phyloP scores from a whole-genome alignment of 805 yeast genomes.

The Nadsonia fulvescens region DNA sequence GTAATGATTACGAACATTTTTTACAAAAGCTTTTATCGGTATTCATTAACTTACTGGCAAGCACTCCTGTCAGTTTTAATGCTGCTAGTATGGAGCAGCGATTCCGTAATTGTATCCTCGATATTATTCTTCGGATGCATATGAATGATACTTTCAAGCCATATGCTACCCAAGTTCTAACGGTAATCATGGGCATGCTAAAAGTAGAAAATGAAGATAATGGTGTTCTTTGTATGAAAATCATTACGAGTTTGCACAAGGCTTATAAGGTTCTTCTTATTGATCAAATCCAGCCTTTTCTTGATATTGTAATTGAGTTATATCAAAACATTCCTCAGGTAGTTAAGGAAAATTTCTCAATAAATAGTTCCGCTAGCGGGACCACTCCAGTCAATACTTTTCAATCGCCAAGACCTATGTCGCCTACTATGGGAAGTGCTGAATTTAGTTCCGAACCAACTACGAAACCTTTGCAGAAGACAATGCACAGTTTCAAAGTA shows the following conservation, averaged over 20 bases:
- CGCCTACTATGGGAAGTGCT: slow-evolving; percentile 21
- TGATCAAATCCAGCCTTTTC: slow-evolving; percentile 62
- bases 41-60: slow-evolving; percentile 40
- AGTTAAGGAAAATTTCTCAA: slow-evolving; percentile 45
- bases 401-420: slow-evolving; percentile 22
- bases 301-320: slow-evolving; percentile 54
- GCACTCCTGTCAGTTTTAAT: slow-evolving; percentile 55
- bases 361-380: slow-evolving; percentile 8
- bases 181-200: slow-evolving; percentile 38
- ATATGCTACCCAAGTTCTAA: slow-evolving; percentile 42
- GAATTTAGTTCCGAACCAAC: slow-evolving; percentile 22
- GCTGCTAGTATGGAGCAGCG: slow-evolving; percentile 51
- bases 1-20: slow-evolving; percentile 67
- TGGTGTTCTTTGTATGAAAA: slow-evolving; percentile 80
- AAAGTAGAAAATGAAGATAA: slow-evolving; percentile 84
- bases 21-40: slow-evolving; percentile 53
- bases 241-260: slow-evolving; percentile 70
- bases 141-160: slow-evolving; percentile 69
- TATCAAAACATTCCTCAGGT: slow-evolving; percentile 66
- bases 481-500: slow-evolving; percentile 74
- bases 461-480: slow-evolving; percentile 37
- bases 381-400: slow-evolving; percentile 13
- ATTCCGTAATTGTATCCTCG: slow-evolving; percentile 57
- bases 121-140: slow-evolving; percentile 63
- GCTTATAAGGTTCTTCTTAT: slow-evolving; percentile 51